Evolutionary conservation across 116 monocot species (phyloP).

Genomic region (Posidonia oceanica): DNA sequence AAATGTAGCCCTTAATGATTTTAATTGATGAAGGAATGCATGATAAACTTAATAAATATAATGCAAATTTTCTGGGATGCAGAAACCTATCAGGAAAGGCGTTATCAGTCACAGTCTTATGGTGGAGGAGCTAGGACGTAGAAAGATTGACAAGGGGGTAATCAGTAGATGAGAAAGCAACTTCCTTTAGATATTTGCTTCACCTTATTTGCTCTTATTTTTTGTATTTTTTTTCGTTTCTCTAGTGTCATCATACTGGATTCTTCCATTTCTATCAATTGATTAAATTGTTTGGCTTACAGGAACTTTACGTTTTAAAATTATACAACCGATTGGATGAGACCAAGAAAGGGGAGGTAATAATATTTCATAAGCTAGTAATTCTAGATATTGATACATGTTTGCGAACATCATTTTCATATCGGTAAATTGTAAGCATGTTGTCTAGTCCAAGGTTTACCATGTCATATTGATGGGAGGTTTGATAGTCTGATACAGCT

Average conservation of each 20-base stretch:
- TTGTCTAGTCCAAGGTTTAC: too few relatives aligned
- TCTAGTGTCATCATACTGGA: background rate
- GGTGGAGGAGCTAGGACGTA: slow-evolving; percentile 74
- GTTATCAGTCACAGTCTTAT: slow-evolving; percentile 57
- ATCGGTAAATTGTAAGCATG: too few relatives aligned
- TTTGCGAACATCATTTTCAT: too few relatives aligned
- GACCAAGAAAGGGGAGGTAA: slow-evolving; percentile 87
- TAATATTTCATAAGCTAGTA: background rate
- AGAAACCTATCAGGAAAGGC: slow-evolving; percentile 88
- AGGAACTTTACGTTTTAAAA: slow-evolving; percentile 70
- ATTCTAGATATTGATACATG: too few relatives aligned
- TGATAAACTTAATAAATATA: too few relatives aligned
- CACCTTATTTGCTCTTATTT: background rate
- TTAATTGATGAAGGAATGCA: too few relatives aligned
- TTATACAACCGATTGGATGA: slow-evolving; percentile 75
- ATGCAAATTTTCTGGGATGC: slow-evolving; percentile 1
- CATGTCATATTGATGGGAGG: too few relatives aligned
- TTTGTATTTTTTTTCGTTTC: slow-evolving; percentile 5
- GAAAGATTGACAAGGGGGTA: slow-evolving; percentile 45
- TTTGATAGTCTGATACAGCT: too few relatives aligned
- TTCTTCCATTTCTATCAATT: slow-evolving; percentile 5
- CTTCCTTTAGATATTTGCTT: background rate
- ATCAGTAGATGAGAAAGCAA: slow-evolving; percentile 3
- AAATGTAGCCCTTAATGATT: too few relatives aligned
- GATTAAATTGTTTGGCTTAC: slow-evolving; percentile 8